A percentile compares a stretch with the other conserved stretches of the same genome.
Conservation (phyloP, 2,329 filamentous ascomycete species). For the Penicillium sp. region DNA sequence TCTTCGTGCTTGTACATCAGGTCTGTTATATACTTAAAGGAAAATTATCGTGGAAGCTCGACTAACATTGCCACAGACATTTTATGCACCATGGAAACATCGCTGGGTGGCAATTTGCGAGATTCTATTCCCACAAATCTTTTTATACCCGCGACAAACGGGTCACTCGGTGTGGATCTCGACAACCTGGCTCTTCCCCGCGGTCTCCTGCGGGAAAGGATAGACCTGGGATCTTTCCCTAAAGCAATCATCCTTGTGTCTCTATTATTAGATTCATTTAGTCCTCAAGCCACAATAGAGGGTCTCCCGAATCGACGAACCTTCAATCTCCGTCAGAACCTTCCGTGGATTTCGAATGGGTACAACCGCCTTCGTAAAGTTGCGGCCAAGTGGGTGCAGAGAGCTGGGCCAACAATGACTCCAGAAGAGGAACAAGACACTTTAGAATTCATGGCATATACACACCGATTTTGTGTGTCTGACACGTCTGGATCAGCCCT, state of each 20-base stretch:
- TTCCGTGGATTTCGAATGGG: slow-evolving; percentile 35
- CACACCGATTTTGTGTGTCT: slow-evolving; percentile 23
- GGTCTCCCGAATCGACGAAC: slow-evolving; percentile 16
- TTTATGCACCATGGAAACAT: slow-evolving; percentile 42
- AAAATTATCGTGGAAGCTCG: not conserved
- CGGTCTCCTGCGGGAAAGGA: slow-evolving; percentile 25
- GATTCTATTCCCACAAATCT: slow-evolving; percentile 12
- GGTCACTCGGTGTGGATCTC: slow-evolving; percentile 30
- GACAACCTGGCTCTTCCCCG: slow-evolving; percentile 33
- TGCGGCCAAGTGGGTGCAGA: slow-evolving; percentile 29
- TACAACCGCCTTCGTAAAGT: slow-evolving; percentile 35
- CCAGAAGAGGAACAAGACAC: slow-evolving; percentile 22
- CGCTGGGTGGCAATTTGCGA: slow-evolving; percentile 15
- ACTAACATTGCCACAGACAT: slow-evolving; percentile 41
- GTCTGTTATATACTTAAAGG: slow-evolving; percentile 29
- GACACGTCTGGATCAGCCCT: slow-evolving; percentile 20
- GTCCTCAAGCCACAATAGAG: slow-evolving; percentile 13
- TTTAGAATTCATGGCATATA: slow-evolving; percentile 28
- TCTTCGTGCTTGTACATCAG: slow-evolving; percentile 36
- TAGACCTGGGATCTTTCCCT: slow-evolving; percentile 30
- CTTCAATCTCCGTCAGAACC: slow-evolving; percentile 31
- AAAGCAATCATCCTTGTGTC: slow-evolving; percentile 27
- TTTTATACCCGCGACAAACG: slow-evolving; percentile 27
- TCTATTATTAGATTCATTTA: slow-evolving; percentile 32
- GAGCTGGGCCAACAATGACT: slow-evolving; percentile 10